Evolutionary conservation across 495 filamentous ascomycete genomes (phyloP), one percentile per base, ranked within the genome.

Genomic region (Acidomyces sp.): DNA sequence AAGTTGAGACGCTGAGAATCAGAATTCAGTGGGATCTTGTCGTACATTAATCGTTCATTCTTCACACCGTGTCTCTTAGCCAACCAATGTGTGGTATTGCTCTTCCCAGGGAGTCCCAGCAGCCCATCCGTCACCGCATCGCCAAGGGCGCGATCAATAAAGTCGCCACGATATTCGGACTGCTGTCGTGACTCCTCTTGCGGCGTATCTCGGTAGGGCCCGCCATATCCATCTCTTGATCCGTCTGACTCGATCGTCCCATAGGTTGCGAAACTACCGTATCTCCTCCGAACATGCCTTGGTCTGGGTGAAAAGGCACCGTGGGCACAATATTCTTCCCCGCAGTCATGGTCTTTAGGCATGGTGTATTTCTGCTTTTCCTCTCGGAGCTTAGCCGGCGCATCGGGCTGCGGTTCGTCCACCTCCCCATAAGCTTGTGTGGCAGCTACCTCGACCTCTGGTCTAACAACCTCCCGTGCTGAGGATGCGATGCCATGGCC

Each of bases 241-340:
- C 56, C 57, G 47, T 55, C 50, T 34, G 46, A 52, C 20, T 51
- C 15, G 13, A 27, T 18, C 21, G 26, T 25, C 7, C 29, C 19
- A 11, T n/a, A 19, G 12, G 34, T 40, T 26, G 43, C 62, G 52
- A 65, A 58, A 21, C 55, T 62, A n/a, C 62, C 46, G 39, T 64
- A 68, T n/a, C n/a, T n/a, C 29, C 65, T 61, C 19, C 67, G 56
- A 9, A 65, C 61, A 26, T 62, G 69, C 37, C 61, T 61, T 2
- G 74, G 62, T n/a, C 70, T 66, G 9, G 82, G 80, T 12, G 80
- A 85, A 57, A 85, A 83, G n/a, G 78, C 80, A 42, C 83, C 83
- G 59, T 87, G 81, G 45, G 74, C 70, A 63, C 79, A 85, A 38
- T 67, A 46, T 25, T 52, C 47, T 18, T 47, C 46, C 11, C 58